Evolutionary conservation across 2,329 filamentous ascomycete genomes (phyloP).

Genomic region (Scopulariopsis brevicaulis): DNA sequence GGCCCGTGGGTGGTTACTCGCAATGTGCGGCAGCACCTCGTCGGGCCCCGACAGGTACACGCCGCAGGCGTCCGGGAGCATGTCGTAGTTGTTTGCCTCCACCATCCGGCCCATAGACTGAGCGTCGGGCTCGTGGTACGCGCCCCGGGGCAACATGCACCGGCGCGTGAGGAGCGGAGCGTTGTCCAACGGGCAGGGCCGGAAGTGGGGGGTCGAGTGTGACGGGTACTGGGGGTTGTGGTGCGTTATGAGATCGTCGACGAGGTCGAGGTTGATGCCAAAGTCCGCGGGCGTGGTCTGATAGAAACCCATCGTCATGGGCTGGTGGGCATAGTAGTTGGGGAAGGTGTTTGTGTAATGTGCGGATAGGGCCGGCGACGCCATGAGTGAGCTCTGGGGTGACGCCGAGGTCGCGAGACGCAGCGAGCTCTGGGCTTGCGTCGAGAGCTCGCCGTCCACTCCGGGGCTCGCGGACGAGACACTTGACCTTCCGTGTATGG

Average conservation of each 20-base stretch:
- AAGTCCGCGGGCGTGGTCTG: neutral
- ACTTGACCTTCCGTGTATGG: constrained; percentile 12
- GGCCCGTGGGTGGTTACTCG: constrained; percentile 6
- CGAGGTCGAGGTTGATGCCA: constrained; percentile 1
- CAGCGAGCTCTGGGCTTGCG: constrained; percentile 1
- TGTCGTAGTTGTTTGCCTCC: constrained; percentile 2
- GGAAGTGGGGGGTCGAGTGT: constrained; percentile 6
- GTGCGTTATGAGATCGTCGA: constrained; percentile 5
- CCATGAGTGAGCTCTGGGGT: constrained; percentile 2
- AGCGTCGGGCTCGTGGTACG: constrained; percentile 7
- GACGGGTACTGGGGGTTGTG: constrained; percentile 6
- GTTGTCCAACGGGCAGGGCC: constrained; percentile 8
- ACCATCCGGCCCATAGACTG: constrained; percentile 1
- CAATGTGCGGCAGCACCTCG: constrained; percentile 6
- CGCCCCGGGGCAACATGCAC: constrained; percentile 11
- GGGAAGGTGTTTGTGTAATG: neutral
- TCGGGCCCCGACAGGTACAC: constrained; percentile 7
- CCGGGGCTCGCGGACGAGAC: neutral
- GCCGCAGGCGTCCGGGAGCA: constrained; percentile 7
- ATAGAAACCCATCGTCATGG: constrained; percentile 1
- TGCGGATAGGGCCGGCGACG: neutral
- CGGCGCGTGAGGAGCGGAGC: constrained; percentile 7
- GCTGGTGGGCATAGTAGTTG: neutral
- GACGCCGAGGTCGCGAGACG: neutral
- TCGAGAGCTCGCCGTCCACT: constrained; percentile 5